phyloP scores from a whole-genome alignment of 1,284 basidiomycete genomes.

The Phellopilus nigrolimitatus region DNA sequence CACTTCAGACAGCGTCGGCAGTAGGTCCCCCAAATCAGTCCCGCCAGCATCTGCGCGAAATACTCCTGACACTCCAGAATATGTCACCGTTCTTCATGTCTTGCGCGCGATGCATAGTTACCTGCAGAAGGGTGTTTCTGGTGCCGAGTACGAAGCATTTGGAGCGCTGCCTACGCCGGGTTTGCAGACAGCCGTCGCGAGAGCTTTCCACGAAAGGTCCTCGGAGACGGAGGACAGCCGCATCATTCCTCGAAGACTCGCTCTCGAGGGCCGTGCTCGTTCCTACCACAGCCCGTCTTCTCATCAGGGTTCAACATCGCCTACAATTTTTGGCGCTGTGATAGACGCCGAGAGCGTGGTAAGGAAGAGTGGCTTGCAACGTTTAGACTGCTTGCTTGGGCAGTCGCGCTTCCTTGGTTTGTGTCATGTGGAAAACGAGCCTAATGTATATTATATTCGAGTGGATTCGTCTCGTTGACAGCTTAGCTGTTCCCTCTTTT shows the following conservation, averaged over 20 bases:
- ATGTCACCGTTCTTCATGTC: conserved; percentile 14
- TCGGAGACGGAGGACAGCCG: not conserved
- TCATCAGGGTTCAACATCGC: conserved; percentile 1
- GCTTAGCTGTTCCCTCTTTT: too few species aligned
- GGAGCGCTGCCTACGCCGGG: conserved; percentile 4
- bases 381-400: conserved; percentile 18
- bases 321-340: not conserved
- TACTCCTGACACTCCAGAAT: not conserved
- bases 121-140: conserved; percentile 6
- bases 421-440: not conserved
- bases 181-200: conserved; percentile 8
- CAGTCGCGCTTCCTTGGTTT: conserved; percentile 14
- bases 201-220: conserved; percentile 15
- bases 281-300: not conserved
- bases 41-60: not conserved
- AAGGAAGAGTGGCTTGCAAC: conserved; percentile 11
- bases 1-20: not conserved
- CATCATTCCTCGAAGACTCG: not conserved
- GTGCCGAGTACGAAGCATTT: conserved; percentile 9
- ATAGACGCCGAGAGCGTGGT: not conserved
- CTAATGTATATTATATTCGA: not conserved
- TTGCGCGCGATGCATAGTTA: conserved; percentile 12
- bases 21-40: not conserved
- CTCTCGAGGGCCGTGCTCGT: not conserved
- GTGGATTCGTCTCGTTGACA: too few species aligned